These are phyloP conservation scores for Ganoderma leucocontextum DNA, from an alignment of 1,284 basidiomycete species.

Conservation along the genomic window DNA sequence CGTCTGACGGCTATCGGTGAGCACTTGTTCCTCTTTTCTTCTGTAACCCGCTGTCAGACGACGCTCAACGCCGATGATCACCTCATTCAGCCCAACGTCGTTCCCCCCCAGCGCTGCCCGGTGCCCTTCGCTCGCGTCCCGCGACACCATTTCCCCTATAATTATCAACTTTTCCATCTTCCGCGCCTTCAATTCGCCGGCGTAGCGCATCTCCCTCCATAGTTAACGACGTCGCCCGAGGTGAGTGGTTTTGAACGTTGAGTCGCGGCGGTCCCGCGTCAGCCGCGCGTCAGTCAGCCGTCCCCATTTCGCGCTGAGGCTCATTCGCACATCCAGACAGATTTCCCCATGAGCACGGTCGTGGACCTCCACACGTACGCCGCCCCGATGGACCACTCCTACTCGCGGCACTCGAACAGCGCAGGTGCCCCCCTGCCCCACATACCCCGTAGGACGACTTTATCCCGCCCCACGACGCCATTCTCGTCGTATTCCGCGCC, in stretches of 20 bases:
- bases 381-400: constrained; percentile 39
- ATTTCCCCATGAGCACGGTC: constrained; percentile 31
- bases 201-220: constrained; percentile 15
- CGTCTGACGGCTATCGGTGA: constrained; percentile 23
- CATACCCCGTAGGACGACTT: constrained; percentile 56
- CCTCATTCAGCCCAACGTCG: constrained; percentile 19
- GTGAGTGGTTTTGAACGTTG: constrained; percentile 20
- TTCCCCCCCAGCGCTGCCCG: constrained; percentile 19
- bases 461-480: constrained; percentile 40
- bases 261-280: not conserved
- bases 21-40: not conserved
- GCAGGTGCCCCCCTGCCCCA: constrained; percentile 63
- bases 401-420: constrained; percentile 56
- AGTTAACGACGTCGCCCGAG: constrained; percentile 28
- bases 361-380: constrained; percentile 30
- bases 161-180: constrained; percentile 27
- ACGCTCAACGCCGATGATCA: constrained; percentile 24
- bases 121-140: constrained; percentile 30
- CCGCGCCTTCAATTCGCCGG: constrained; percentile 25
- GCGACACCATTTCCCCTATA: constrained; percentile 32
- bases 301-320: constrained; percentile 11
- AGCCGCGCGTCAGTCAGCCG: constrained; percentile 23
- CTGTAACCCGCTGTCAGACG: not conserved
- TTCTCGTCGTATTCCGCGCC: constrained; percentile 17
- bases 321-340: constrained; percentile 22